Base-by-base conservation (phyloP, 306 rosid species). In the Benincasa hispida region DNA sequence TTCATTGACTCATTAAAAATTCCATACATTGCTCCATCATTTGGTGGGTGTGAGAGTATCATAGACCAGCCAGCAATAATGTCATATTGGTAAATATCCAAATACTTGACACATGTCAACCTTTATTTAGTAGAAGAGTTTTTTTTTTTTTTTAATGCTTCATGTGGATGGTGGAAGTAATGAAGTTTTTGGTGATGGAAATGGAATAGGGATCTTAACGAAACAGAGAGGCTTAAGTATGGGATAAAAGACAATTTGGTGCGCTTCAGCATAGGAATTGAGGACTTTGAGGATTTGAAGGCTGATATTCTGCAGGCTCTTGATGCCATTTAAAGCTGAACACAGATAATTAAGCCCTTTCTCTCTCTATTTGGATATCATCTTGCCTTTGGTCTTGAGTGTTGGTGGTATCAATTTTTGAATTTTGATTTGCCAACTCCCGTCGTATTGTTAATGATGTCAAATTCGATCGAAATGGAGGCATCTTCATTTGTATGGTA, bases 1-100 rank as follows among this genome's bases (percentile, higher is more conserved):
- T 93, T 93, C 28, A 42, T 93, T 69, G 98, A 93, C 82, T 77
- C 98, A 34, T 89, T 93, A 74, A 91, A 84, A 83, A 91, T 93
- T 84, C 98, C 98, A 45, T 91, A 93, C 53, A 93, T 91, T 83
- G 98, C 97, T 27, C 89, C 98, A 10, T 93, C 98, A 48, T 93
- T 93, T 76, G 98, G 98, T 86, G 98, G 98, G 76, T 90, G 96
- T 79, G 98, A 93, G 85, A 93, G 98, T 90, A 93, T 93, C 61
- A 94, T 93, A 81, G 96, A 91, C 81, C 98, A 93, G 84, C 98
- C 97, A 68, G 98, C 98, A 22, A 87, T 89, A 60, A 91, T 93
- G 97, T 93, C 98, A 68, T 93, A 93, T 79, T 91, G 97, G 96
- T 92, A 91, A 74, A 30, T 4, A 17, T 55, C 32, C 57, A 35